Evolutionary conservation across 2,329 filamentous ascomycete genomes (phyloP), one percentile per base, ranked within the genome.

Genomic region (Epicoccum nigrum): DNA sequence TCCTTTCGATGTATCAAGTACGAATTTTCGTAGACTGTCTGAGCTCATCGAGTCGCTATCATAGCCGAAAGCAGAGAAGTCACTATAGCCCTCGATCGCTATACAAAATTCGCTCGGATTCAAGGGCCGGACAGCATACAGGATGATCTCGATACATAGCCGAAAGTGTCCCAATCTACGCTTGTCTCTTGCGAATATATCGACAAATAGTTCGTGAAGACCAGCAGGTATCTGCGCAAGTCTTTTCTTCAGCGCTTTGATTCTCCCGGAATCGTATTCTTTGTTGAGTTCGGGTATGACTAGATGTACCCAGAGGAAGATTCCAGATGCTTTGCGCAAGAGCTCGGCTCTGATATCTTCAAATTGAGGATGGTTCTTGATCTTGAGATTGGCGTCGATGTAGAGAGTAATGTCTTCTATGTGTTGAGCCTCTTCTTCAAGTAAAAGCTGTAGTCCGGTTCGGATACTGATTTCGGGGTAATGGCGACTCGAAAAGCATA

Each of bases 381-480:
- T 27, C 2, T 16, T 27, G 12, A 39, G 11, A 9, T 27, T 27
- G 1, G 21, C 21, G 4, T 27, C 21, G 7, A 39, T 16, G n/a
- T 21, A 39, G 2, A 12, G 13, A 7, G 13, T 12, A 7, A 27
- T 39, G 13, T 39, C 35, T 1, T 39, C n/a, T 7, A 7, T 39
- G 6, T 39, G 35, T 4, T 13, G 28, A 19, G 7, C 13, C 50
- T 76, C 58, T 1, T 59, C 55, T 35, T 78, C 76, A 0, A 79
- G 55, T 0, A 62, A 50, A 0, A 76, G 20, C 2, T 55, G 34
- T 0, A 72, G 38, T 1, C 73, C 70, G 0, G 60, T 61, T 4
- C 47, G 12, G 35, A 68, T 67, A 1, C 48, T 66, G 17, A 81
- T 74, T 4, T 75, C 51, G 0, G 79, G 79, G 17, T 80, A 81